Base-by-base conservation (phyloP, 2,329 filamentous ascomycete genomes). In the Talaromyces sp. region DNA sequence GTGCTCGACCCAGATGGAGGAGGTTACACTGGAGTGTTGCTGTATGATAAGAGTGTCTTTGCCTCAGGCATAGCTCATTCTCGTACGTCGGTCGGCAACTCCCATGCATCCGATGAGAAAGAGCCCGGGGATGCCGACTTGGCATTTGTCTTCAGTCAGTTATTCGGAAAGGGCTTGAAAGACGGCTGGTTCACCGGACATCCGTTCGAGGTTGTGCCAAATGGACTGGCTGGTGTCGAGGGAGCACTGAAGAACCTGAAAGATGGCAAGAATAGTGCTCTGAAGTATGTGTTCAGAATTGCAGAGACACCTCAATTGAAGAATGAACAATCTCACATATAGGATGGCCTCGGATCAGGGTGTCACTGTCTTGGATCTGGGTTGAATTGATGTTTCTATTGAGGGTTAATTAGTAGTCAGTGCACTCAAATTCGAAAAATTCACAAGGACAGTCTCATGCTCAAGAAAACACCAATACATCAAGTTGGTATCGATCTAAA, bases 231-330 rank as follows among this genome's bases (percentile, higher is more conserved):
- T 19, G 85, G 86, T 0, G 73, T 88, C 2, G 76, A 87, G 70
- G 75, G 71, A 39, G 87, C 78, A 0, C 71, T 90, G 74, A 73
- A 74, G 68, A 83, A 85, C 67, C 72, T 90, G 71, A 85, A 82
- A 72, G 81, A 79, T 33, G 88, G 88, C 0, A 86, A 85, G 74
- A 86, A 84, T 24, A 88, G 84, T 70, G 88, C 82, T 1, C 79
- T 85, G 0, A 90, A 90, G 76, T 90, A 88, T 77, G 83, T 90
- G 0, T 85, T 86, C 70, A 78, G 77, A 67, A 82, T 87, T 73
- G 79, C 69, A 9, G 83, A 86, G 43, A 85, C 83, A 27, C 69
- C 70, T 3, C 56, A 58, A 27, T 16, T 58, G 39, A 27, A 22
- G 56, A 13, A 43, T 6, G 56, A 11, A 9, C 1, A 58, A 19